Conservation (phyloP, 2,329 filamentous ascomycete genomes). For the Penicillium aurantiogriseum region DNA sequence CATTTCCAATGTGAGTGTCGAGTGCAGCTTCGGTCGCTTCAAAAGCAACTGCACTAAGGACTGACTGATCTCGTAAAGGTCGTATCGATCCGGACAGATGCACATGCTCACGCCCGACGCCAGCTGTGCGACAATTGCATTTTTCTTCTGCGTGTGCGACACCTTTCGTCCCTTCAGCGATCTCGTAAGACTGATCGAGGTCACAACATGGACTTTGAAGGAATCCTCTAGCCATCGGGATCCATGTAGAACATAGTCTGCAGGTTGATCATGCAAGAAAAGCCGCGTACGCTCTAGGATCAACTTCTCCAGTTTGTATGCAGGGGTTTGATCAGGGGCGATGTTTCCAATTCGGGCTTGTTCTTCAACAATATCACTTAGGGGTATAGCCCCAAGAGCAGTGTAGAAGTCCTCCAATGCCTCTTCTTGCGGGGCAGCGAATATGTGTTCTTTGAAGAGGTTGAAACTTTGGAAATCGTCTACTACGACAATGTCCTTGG, state of each 20-base stretch:
- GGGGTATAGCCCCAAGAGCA: conserved; percentile 71
- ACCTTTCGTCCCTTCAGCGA: conserved; percentile 70
- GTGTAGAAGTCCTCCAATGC: conserved; percentile 79
- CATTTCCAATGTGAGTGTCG: conserved; percentile 86
- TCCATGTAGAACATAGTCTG: conserved; percentile 80
- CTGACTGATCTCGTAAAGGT: conserved; percentile 90
- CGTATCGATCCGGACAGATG: conserved; percentile 68
- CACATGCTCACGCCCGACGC: conserved; percentile 67
- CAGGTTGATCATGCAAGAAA: conserved; percentile 80
- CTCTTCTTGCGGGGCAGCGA: conserved; percentile 90
- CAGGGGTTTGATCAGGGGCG: conserved; percentile 65
- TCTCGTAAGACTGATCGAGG: conserved; percentile 72
- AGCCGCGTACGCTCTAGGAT: conserved; percentile 85
- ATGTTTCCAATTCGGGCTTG: conserved; percentile 69
- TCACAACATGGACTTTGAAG: conserved; percentile 73
- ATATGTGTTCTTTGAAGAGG: conserved; percentile 78
- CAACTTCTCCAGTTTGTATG: conserved; percentile 69
- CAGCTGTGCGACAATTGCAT: conserved; percentile 64
- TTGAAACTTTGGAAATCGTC: conserved; percentile 89
- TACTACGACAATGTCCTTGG: conserved; percentile 71
- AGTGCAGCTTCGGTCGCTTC: conserved; percentile 79
- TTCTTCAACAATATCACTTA: conserved; percentile 76
- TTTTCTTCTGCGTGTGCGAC: conserved; percentile 71
- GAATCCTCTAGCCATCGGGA: conserved; percentile 88
- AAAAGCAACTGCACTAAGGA: conserved; percentile 80